A percentile compares a stretch with the other conserved stretches of the same genome.
Conservation (phyloP, 768 basidiomycete genomes). For the Rhizopogon salebrosus region DNA sequence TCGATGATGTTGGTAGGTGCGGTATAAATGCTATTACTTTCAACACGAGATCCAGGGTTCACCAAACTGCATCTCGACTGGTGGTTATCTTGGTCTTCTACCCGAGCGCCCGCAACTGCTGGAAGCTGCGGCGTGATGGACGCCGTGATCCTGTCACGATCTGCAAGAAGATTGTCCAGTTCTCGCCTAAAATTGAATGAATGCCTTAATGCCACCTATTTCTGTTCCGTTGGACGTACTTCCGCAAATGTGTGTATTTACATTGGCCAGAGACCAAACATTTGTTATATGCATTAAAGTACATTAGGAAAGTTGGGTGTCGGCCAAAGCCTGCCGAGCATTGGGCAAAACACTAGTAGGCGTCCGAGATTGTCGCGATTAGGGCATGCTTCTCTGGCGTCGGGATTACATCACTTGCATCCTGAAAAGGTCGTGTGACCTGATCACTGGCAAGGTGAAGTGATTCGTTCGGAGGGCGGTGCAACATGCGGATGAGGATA, state of each 20-base stretch:
- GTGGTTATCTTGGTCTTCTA: not conserved
- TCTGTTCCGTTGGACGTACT: not conserved
- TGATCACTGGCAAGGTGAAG: not conserved
- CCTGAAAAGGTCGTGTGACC: not conserved
- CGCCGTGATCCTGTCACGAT: not conserved
- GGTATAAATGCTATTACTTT: not conserved
- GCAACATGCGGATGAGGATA: not conserved
- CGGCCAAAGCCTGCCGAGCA: not conserved
- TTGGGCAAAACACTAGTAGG: not conserved
- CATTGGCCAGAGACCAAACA: not conserved
- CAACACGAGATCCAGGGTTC: not conserved
- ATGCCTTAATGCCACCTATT: not conserved
- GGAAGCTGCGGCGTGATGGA: not conserved
- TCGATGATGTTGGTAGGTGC: not conserved
- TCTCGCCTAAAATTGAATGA: not conserved
- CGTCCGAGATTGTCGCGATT: not conserved
- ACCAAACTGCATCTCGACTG: not conserved
- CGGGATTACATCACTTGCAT: not conserved
- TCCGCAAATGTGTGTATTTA: not conserved
- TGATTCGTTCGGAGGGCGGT: not conserved
- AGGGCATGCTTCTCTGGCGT: not conserved
- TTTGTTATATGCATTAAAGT: not conserved
- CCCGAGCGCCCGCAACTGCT: not conserved
- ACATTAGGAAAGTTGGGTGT: not conserved
- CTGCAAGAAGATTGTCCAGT: not conserved